A percentile compares a stretch with the other conserved stretches of the same genome.
Evolutionary conservation across 106 monocot genomes (phyloP).

Genomic region (Cymbidium sinense): DNA sequence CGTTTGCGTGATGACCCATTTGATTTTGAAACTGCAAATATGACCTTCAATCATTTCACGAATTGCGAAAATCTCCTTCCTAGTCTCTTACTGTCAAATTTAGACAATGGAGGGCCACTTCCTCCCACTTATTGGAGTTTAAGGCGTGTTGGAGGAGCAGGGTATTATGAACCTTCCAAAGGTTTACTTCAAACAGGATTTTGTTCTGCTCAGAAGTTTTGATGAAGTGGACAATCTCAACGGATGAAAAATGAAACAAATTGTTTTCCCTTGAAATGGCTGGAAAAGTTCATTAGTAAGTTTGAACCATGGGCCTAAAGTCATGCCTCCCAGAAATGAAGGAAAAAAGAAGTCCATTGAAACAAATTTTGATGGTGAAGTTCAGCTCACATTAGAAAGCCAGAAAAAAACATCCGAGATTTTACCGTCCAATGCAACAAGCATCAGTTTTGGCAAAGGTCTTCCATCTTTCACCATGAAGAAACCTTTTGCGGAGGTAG

Average conservation of each 20-base stretch:
- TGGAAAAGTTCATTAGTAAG: constrained; percentile 4
- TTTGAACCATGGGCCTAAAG: constrained; percentile 10
- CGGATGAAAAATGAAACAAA: constrained; percentile 19
- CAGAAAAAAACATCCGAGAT: constrained; percentile 13
- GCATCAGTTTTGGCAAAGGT: constrained; percentile 67
- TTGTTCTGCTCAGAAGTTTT: constrained; percentile 58
- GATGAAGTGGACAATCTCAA: constrained; percentile 49
- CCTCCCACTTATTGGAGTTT: constrained; percentile 54
- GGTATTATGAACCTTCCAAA: constrained; percentile 80
- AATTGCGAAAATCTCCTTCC: constrained; percentile 75
- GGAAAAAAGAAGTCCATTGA: constrained; percentile 27
- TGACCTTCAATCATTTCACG: constrained; percentile 46
- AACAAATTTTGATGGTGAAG: constrained; percentile 17
- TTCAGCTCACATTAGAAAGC: constrained; percentile 15
- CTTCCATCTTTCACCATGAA: constrained; percentile 67
- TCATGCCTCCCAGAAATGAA: constrained; percentile 7
- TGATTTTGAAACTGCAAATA: constrained; percentile 68
- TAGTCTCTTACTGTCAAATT: constrained; percentile 43
- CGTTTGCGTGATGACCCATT: constrained; percentile 78
- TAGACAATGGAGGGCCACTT: constrained; percentile 25
- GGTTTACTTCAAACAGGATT: constrained; percentile 91
- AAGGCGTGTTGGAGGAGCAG: constrained; percentile 65
- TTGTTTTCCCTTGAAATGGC: constrained; percentile 9
- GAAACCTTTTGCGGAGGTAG: constrained; percentile 94
- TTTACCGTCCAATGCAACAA: constrained; percentile 24